Evolutionary conservation across 306 rosid genomes (phyloP).

Genomic region (Acacia acuminata): DNA sequence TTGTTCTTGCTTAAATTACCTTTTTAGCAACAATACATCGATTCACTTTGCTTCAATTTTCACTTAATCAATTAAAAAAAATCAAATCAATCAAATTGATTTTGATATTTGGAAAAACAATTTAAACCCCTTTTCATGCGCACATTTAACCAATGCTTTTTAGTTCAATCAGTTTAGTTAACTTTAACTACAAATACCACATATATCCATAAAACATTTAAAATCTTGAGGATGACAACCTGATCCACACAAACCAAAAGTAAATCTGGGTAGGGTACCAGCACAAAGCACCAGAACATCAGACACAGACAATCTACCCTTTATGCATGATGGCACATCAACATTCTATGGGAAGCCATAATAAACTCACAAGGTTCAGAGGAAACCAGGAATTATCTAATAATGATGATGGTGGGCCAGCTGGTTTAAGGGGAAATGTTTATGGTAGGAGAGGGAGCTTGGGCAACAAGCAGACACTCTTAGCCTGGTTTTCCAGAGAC

Average conservation of each 20-base stretch:
- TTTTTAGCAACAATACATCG: not conserved
- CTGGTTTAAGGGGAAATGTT: not conserved
- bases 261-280: not conserved
- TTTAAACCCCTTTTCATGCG: not conserved
- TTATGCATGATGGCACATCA: not conserved
- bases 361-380: not conserved
- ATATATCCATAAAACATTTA: not conserved
- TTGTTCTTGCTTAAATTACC: not conserved
- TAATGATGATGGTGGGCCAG: not conserved
- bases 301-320: not conserved
- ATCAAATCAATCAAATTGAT: not conserved
- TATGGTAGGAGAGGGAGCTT: not conserved
- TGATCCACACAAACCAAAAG: not conserved
- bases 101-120: not conserved
- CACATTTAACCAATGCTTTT: not conserved
- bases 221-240: not conserved
- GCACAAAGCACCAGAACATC: not conserved
- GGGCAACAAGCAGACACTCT: not conserved
- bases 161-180: not conserved
- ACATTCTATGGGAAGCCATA: not conserved
- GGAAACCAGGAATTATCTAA: not conserved
- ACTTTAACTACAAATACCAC: not conserved
- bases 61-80: not conserved
- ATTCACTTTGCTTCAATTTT: not conserved
- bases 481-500: not conserved